Evolutionary conservation across 768 basidiomycete species (phyloP), one percentile per base, ranked within the genome.

Genomic region (Russula vinacea): DNA sequence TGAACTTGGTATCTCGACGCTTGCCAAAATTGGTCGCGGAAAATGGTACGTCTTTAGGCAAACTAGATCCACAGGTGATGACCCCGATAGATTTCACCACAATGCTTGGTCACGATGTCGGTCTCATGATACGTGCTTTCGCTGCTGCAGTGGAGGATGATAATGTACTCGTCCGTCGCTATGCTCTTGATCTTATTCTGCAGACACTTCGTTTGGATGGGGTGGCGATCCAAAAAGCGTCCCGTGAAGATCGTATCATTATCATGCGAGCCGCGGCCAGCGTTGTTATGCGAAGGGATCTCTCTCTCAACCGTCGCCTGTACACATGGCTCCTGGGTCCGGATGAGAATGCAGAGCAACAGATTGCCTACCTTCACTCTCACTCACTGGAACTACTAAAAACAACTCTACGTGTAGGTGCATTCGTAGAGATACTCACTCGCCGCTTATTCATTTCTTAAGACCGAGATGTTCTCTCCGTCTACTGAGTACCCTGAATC

Each of bases 61-160:
- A 42, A 17, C 24, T 44, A 39, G 40, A 33, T 51, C 11, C 49
- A 7, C n/a, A 40, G 32, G 32, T 45, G 37, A 26, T 56, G 47
- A 55, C 42, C 14, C 0, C 55, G 60, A 35, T 52, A 80, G 90
- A 90, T 69, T 84, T 92, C 29, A 81, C 84, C 0, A 74, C 79
- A 5, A 85, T 92, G 35, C 83, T 94, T 13, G 94, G 94, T 4
- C 83, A 84, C 53, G 94, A 97, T 71, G 84, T 93, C 54, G 97
- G 96, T 2, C 79, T 98, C 56, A 92, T 98, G 89, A 89, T 98
- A 60, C 84, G 97, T 52, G 96, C 92, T 0, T 92, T 98, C 65
- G 81, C 94, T 3, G 85, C 93, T 8, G 90, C 90, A 0, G 78
- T 99, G n/a, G 92, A 94, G 73, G 97, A 98, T 69, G 89, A 93